A percentile compares a stretch with the other conserved stretches of the same genome.
phyloP scores from a whole-genome alignment of 352 stramenopile genomes.

The Salisapilia sapeloensis region DNA sequence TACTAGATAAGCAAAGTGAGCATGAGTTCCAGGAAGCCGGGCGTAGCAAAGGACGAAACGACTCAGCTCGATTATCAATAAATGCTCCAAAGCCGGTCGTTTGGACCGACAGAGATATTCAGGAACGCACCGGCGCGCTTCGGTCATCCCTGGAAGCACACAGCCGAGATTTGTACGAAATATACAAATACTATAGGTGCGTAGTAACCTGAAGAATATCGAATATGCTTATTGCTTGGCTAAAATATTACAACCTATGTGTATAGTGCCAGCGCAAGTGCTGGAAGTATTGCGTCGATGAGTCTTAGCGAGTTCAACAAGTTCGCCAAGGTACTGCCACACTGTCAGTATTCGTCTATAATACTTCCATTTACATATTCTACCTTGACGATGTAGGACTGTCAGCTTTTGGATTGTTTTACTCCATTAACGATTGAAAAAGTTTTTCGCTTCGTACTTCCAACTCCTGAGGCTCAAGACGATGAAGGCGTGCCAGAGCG shows the following conservation, averaged over 20 bases:
- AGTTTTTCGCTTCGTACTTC: no score
- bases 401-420: no score
- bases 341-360: no score
- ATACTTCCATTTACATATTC: no score
- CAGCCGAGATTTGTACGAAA: constrained; percentile 63
- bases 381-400: no score
- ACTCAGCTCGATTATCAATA: no score
- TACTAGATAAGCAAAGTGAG: constrained; percentile 17
- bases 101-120: constrained; percentile 40
- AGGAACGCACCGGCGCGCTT: constrained; percentile 24
- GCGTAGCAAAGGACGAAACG: no score
- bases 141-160: constrained; percentile 31
- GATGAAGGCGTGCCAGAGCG: background rate
- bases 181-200: constrained; percentile 73
- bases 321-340: constrained; percentile 25
- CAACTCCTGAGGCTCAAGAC: no score
- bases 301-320: constrained; percentile 61
- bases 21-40: constrained; percentile 4
- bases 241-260: background rate
- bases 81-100: constrained; percentile 14
- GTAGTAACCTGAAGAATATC: background rate
- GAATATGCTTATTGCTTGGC: background rate
- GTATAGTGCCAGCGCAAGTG: constrained; percentile 33
- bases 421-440: no score
- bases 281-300: constrained; percentile 47